Percentiles rank a stretch among this genome's conserved stretches.
phyloP scores from a whole-genome alignment of 768 basidiomycete genomes.

The Mycena floridula region DNA sequence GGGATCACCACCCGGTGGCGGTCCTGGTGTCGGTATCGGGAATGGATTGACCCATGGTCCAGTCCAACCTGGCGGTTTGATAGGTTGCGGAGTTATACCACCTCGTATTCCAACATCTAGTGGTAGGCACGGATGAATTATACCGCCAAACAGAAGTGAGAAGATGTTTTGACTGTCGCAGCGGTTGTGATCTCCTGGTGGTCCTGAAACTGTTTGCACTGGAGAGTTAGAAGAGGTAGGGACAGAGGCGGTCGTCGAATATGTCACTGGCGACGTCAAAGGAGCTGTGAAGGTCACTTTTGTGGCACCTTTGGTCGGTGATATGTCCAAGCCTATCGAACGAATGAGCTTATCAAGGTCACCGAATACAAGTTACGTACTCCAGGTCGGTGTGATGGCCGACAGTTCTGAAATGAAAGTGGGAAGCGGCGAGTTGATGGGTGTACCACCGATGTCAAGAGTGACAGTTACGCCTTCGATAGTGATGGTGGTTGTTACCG shows the following conservation, averaged over 20 bases:
- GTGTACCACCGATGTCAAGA: slow-evolving; percentile 5
- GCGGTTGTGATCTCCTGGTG: slow-evolving; percentile 5
- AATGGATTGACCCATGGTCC: slow-evolving; percentile 5
- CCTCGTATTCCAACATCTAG: slow-evolving; percentile 5
- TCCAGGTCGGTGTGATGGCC: slow-evolving; percentile 1
- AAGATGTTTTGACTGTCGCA: slow-evolving; percentile 2
- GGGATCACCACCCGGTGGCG: neutral
- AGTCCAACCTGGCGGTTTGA: slow-evolving; percentile 2
- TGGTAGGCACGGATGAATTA: slow-evolving; percentile 3
- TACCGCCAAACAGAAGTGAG: neutral
- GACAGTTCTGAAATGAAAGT: neutral
- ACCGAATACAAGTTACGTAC: neutral
- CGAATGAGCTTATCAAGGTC: neutral
- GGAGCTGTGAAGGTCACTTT: slow-evolving; percentile 6
- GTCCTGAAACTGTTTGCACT: neutral
- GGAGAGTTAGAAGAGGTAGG: slow-evolving; percentile 1
- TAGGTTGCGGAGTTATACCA: slow-evolving; percentile 4
- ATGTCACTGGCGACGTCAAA: slow-evolving; percentile 2
- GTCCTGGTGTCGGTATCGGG: slow-evolving; percentile 1
- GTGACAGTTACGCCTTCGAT: slow-evolving; percentile 4
- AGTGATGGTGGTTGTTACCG: slow-evolving; percentile 1
- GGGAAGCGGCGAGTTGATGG: slow-evolving; percentile 1
- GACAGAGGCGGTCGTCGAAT: neutral
- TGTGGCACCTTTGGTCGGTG: slow-evolving; percentile 2
- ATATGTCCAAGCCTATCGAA: slow-evolving; percentile 2